These are phyloP conservation scores for Neckera pumila DNA, from an alignment of 225 moss, liverwort and hornwort genomes.

Conservation along the genomic window DNA sequence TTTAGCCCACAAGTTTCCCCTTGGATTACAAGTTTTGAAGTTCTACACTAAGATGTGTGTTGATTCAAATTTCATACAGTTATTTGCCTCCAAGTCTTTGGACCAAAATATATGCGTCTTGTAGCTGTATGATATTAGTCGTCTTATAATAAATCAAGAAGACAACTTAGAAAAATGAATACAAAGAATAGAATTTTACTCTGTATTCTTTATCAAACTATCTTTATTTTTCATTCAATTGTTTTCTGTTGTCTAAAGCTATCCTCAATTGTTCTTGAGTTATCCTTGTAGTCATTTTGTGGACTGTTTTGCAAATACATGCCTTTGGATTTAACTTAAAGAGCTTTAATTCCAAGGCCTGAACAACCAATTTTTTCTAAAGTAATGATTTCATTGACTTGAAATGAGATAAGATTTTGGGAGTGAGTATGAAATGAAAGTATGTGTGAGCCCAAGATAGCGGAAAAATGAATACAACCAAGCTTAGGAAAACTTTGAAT, in stretches of 20 bases:
- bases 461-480: not conserved
- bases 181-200: not conserved
- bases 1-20: accelerated
- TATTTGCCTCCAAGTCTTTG: not conserved
- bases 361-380: not conserved
- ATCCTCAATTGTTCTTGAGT: accelerated
- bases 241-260: not conserved
- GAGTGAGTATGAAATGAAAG: too few relatives aligned
- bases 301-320: not conserved
- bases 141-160: not conserved
- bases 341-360: not conserved
- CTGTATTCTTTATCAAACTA: not conserved
- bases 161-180: not conserved
- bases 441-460: too few relatives aligned
- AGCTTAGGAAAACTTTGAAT: not conserved
- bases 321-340: accelerated
- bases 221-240: not conserved
- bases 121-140: not conserved
- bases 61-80: not conserved
- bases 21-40: not conserved
- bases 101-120: not conserved
- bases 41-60: accelerated
- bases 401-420: not conserved
- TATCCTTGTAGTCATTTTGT: accelerated
- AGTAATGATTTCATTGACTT: not conserved